A percentile compares a stretch with the other conserved stretches of the same genome.
phyloP scores from a whole-genome alignment of 2,329 filamentous ascomycete species.

The Colletotrichum sp. region DNA sequence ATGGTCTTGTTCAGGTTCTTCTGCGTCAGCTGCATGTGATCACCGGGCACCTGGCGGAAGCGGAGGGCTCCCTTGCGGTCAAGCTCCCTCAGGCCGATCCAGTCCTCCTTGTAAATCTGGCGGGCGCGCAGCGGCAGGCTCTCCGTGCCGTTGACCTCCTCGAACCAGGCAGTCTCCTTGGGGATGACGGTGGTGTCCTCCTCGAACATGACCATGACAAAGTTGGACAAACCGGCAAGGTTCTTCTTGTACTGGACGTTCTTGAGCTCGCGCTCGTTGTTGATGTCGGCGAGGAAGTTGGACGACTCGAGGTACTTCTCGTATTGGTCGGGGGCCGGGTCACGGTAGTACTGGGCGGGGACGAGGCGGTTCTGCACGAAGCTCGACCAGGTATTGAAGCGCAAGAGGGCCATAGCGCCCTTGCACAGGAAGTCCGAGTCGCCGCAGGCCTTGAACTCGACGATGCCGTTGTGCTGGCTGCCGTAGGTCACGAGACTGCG shows the following conservation, averaged over 20 bases:
- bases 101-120: conserved; percentile 85
- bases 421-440: conserved; percentile 80
- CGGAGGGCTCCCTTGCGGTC: conserved; percentile 80
- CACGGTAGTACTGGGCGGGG: conserved; percentile 93
- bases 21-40: conserved; percentile 82
- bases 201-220: conserved; percentile 90
- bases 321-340: conserved; percentile 65
- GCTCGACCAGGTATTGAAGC: conserved; percentile 78
- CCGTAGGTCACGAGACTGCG: conserved; percentile 87
- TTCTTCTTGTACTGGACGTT: conserved; percentile 77
- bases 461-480: conserved; percentile 91
- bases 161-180: conserved; percentile 91
- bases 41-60: conserved; percentile 75
- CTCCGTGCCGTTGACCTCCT: conserved; percentile 78
- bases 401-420: conserved; percentile 78
- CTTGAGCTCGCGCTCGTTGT: conserved; percentile 84
- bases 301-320: conserved; percentile 78
- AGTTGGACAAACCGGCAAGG: conserved; percentile 71
- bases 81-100: conserved; percentile 82
- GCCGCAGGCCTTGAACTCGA: conserved; percentile 78
- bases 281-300: conserved; percentile 93
- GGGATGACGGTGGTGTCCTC: conserved; percentile 87
- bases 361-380: conserved; percentile 83
- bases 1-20: conserved; percentile 72
- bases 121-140: conserved; percentile 72